Percentiles rank a stretch among this genome's conserved stretches.
Evolutionary conservation across 441 rosid species (phyloP).

Genomic region (Pelargonium cotyledonis): DNA sequence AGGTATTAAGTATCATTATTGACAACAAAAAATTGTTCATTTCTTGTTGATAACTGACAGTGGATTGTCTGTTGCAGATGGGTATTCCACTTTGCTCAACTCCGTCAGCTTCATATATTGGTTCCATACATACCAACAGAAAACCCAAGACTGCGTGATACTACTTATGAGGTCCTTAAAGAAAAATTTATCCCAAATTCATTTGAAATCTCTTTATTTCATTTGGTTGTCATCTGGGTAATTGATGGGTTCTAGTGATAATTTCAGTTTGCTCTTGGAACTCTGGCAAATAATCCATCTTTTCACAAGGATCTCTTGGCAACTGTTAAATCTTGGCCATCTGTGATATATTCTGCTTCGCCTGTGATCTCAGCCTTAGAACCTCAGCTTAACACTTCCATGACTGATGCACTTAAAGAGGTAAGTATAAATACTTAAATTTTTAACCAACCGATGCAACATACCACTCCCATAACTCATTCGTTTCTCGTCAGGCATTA

Average conservation of each 20-base stretch:
- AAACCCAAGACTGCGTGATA: slow-evolving; percentile 87
- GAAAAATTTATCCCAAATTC: slow-evolving; percentile 11
- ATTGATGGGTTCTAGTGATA: slow-evolving; percentile 17
- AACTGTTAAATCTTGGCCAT: slow-evolving; percentile 95
- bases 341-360: slow-evolving; percentile 67
- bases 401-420: slow-evolving; percentile 97
- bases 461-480: slow-evolving; percentile 19
- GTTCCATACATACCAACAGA: slow-evolving; percentile 95
- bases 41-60: slow-evolving; percentile 21
- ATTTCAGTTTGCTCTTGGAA: slow-evolving; percentile 88
- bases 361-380: slow-evolving; percentile 93
- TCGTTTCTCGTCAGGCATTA: slow-evolving; percentile 53
- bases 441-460: slow-evolving; percentile 22
- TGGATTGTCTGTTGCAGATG: slow-evolving; percentile 54
- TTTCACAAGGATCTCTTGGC: slow-evolving; percentile 78
- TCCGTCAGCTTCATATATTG: slow-evolving; percentile 92
- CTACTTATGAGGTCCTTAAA: slow-evolving; percentile 83
- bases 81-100: slow-evolving; percentile 99
- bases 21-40: slow-evolving; percentile 8
- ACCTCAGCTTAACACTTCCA: slow-evolving; percentile 91
- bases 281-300: slow-evolving; percentile 85
- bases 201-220: neutral
- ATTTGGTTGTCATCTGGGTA: slow-evolving; percentile 8
- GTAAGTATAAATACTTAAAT: slow-evolving; percentile 30
- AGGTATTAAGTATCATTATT: slow-evolving; percentile 45